phyloP scores from a whole-genome alignment of 768 basidiomycete species.

The Lentinula boryana region DNA sequence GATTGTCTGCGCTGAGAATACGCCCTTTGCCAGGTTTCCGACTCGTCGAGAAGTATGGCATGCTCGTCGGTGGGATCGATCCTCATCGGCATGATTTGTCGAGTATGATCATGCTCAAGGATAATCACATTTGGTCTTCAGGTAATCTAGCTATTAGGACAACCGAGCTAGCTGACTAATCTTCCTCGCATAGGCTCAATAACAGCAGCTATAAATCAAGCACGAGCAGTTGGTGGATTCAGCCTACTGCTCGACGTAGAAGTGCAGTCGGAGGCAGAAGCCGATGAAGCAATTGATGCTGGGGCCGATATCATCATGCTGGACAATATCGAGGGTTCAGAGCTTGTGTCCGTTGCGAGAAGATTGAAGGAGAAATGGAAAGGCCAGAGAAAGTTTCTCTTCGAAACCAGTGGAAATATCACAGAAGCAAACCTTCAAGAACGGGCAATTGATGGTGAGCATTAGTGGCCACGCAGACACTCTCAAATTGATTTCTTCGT shows the following conservation, averaged over 20 bases:
- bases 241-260: constrained; percentile 90
- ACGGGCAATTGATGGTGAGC: constrained; percentile 76
- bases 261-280: constrained; percentile 82
- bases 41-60: constrained; percentile 96
- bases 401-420: constrained; percentile 95
- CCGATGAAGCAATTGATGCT: constrained; percentile 94
- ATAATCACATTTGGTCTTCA: constrained; percentile 98
- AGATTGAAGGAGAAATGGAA: constrained; percentile 75
- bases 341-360: constrained; percentile 62
- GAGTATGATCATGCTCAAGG: constrained; percentile 99
- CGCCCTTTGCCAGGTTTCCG: constrained; percentile 63
- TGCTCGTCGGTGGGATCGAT: constrained; percentile 97
- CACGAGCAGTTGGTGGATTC: constrained; percentile 90
- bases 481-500: not conserved
- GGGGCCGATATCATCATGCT: constrained; percentile 96
- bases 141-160: constrained; percentile 39
- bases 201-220: constrained; percentile 76
- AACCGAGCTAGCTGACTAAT: constrained; percentile 5
- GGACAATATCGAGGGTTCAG: constrained; percentile 82
- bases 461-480: not conserved
- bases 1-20: not conserved
- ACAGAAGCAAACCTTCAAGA: constrained; percentile 82
- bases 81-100: constrained; percentile 94
- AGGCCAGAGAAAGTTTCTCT: constrained; percentile 75
- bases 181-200: constrained; percentile 63